phyloP scores from a whole-genome alignment of 2,329 filamentous ascomycete genomes.

The Dendrostoma leiphaemia region DNA sequence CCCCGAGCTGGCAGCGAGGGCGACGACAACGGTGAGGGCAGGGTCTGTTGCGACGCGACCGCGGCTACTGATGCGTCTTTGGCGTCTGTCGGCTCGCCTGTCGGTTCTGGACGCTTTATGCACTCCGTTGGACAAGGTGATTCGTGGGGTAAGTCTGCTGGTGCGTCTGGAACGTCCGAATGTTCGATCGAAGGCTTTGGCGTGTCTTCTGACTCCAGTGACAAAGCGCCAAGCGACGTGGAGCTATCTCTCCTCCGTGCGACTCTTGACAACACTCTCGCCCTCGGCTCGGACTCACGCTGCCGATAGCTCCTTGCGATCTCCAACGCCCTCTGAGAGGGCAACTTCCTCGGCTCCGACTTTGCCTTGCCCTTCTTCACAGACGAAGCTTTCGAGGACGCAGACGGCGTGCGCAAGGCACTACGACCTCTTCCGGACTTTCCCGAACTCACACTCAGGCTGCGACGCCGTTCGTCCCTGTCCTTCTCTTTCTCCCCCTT shows the following conservation, averaged over 20 bases:
- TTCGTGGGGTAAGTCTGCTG: neutral
- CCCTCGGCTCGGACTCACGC: neutral
- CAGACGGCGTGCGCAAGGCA: neutral
- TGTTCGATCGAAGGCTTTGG: neutral
- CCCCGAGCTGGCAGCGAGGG: neutral
- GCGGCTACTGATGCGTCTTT: neutral
- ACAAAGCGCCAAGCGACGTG: neutral
- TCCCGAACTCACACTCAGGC: neutral
- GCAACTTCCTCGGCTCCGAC: slow-evolving; percentile 6
- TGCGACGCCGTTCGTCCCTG: neutral
- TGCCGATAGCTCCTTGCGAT: neutral
- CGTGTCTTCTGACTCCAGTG: neutral
- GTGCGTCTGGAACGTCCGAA: neutral
- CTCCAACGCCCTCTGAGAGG: slow-evolving; percentile 8
- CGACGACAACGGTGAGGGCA: neutral
- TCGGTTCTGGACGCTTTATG: neutral
- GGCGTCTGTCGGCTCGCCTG: neutral
- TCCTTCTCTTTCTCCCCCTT: neutral
- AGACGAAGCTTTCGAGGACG: neutral
- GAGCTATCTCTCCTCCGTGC: neutral
- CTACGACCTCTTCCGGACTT: neutral
- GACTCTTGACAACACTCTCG: neutral
- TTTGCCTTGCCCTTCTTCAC: neutral
- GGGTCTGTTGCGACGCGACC: neutral
- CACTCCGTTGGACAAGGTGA: neutral